Conservation (phyloP, 371 early-diverging fungal genomes). For the Saksenaea vasiformis region DNA sequence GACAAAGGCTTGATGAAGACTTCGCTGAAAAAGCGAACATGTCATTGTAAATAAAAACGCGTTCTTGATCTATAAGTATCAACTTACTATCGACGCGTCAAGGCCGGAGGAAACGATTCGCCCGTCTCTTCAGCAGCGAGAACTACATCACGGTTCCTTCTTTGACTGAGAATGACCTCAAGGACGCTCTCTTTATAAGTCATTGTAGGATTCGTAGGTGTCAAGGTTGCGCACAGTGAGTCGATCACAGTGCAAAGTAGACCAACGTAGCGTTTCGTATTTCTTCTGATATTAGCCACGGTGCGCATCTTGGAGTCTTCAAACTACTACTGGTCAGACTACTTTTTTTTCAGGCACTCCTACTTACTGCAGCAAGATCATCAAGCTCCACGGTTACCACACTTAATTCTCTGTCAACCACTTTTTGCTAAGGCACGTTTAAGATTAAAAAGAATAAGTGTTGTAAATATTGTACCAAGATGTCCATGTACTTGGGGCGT, state of each 20-base stretch:
- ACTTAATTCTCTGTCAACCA: constrained; percentile 61
- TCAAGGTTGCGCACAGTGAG: constrained; percentile 31
- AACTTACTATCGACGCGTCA: constrained; percentile 87
- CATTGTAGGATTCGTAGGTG: constrained; percentile 71
- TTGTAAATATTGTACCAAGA: constrained; percentile 28
- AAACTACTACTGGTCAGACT: constrained; percentile 13
- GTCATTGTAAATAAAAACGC: not conserved
- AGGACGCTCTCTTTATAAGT: constrained; percentile 78
- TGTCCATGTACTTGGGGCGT: constrained; percentile 30
- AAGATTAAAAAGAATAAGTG: not conserved
- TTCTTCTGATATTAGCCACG: constrained; percentile 70
- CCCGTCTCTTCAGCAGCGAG: constrained; percentile 47
- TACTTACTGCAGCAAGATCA: constrained; percentile 57
- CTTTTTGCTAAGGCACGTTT: constrained; percentile 48
- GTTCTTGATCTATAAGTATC: not conserved
- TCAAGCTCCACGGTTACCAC: constrained; percentile 62
- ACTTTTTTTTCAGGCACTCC: not conserved
- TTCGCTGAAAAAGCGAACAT: constrained; percentile 48
- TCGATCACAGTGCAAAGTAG: constrained; percentile 76
- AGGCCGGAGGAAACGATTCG: constrained; percentile 72
- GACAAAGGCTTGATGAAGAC: constrained; percentile 84
- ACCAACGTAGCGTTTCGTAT: constrained; percentile 85
- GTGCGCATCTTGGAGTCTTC: constrained; percentile 39
- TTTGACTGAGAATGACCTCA: constrained; percentile 88
- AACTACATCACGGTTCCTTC: constrained; percentile 72